Evolutionary conservation across 192 early-diverging fungal species (phyloP).

Genomic region (Mortierella alpina): DNA sequence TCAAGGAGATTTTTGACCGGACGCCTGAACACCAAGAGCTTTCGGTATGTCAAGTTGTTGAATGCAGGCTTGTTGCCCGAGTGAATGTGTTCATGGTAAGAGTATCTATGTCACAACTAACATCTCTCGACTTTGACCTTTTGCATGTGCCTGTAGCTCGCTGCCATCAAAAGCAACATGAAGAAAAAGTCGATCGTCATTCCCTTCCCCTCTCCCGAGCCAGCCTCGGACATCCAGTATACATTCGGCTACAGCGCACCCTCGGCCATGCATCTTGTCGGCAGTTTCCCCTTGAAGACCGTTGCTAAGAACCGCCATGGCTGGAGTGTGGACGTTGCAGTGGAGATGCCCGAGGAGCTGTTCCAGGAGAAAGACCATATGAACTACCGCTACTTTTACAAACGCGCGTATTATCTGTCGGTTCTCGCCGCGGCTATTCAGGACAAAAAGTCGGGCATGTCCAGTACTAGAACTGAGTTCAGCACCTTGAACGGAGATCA

Average conservation of each 20-base stretch:
- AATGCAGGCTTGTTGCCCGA: neutral
- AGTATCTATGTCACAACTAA: too few species aligned
- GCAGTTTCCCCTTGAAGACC: conserved; percentile 88
- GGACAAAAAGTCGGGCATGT: conserved; percentile 60
- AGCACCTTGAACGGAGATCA: conserved; percentile 67
- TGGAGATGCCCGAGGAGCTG: conserved; percentile 89
- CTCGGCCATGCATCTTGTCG: conserved; percentile 80
- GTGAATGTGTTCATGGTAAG: neutral
- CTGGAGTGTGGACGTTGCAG: conserved; percentile 89
- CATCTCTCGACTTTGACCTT: neutral
- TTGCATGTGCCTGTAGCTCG: conserved; percentile 40
- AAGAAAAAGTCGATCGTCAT: conserved; percentile 70
- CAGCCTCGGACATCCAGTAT: conserved; percentile 76
- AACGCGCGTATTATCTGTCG: conserved; percentile 92
- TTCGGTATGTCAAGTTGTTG: conserved; percentile 50
- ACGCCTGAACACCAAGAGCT: conserved; percentile 64
- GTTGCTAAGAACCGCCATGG: conserved; percentile 65
- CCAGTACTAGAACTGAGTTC: conserved; percentile 63
- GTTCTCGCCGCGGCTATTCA: conserved; percentile 72
- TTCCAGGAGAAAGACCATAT: conserved; percentile 95
- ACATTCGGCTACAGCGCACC: conserved; percentile 85
- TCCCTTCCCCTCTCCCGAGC: conserved; percentile 83
- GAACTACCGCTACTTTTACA: conserved; percentile 96
- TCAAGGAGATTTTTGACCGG: conserved; percentile 77
- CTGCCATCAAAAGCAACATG: conserved; percentile 55